Evolutionary conservation across 2,329 filamentous ascomycete species (phyloP).

Genomic region (Calonectria fujianensis): DNA sequence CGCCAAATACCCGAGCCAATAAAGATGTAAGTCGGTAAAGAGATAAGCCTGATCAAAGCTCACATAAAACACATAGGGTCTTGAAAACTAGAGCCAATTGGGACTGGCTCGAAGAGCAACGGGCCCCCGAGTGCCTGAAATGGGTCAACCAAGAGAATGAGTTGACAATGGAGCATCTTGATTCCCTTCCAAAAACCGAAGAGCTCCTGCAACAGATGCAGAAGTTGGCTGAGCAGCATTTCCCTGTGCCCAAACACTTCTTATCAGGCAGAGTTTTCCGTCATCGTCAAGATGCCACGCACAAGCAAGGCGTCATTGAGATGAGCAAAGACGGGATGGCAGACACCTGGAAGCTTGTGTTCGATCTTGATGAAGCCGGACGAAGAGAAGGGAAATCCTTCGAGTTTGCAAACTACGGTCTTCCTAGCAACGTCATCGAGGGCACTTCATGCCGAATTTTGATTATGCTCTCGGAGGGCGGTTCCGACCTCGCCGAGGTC

Average conservation of each 20-base stretch:
- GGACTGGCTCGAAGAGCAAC: slow-evolving; percentile 15
- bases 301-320: slow-evolving; percentile 16
- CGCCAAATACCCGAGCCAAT: too few species aligned
- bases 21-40: background rate
- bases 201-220: background rate
- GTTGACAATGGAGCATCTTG: background rate
- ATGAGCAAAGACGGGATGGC: background rate
- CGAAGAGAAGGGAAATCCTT: background rate
- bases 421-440: background rate
- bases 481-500: background rate
- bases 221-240: background rate
- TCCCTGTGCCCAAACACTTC: slow-evolving; percentile 3
- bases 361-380: slow-evolving; percentile 6
- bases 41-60: background rate
- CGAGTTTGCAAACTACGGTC: background rate
- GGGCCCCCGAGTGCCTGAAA: background rate
- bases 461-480: slow-evolving; percentile 1
- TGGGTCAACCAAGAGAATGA: background rate
- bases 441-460: background rate
- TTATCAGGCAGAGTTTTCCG: slow-evolving; percentile 5
- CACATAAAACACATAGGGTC: background rate
- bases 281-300: background rate
- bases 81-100: background rate
- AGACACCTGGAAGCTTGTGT: background rate
- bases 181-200: background rate